Conservation (phyloP, 2,329 filamentous ascomycete species). For the Huntiella omanensis region DNA sequence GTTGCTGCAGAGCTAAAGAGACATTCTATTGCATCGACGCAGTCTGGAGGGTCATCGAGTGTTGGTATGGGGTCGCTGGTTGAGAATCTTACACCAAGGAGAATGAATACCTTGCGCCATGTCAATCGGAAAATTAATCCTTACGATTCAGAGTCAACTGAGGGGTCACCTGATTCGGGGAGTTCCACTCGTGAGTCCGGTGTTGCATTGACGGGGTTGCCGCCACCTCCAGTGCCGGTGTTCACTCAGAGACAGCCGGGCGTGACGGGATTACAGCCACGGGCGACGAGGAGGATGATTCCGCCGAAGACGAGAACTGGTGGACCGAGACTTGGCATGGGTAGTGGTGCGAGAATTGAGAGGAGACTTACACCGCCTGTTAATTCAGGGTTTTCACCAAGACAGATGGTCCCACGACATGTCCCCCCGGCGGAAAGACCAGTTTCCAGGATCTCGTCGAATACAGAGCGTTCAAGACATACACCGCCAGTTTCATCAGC, state of each 20-base stretch:
- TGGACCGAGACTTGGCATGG: too few relatives aligned
- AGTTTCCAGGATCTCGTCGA: neutral
- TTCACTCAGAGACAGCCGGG: too few relatives aligned
- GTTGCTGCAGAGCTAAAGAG: slow-evolving; percentile 3
- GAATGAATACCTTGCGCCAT: slow-evolving; percentile 39
- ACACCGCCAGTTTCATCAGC: neutral
- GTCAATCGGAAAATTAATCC: slow-evolving; percentile 33
- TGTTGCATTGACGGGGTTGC: slow-evolving; percentile 14
- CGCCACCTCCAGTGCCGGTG: too few relatives aligned
- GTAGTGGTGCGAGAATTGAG: too few relatives aligned
- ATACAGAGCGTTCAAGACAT: neutral
- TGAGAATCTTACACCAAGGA: slow-evolving; percentile 20
- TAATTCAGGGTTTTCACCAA: too few relatives aligned
- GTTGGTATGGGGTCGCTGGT: neutral
- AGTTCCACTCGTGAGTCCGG: slow-evolving; percentile 25
- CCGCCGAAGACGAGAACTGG: too few relatives aligned
- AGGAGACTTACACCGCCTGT: too few relatives aligned
- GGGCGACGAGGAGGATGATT: too few relatives aligned
- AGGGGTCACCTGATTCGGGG: slow-evolving; percentile 20
- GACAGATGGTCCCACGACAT: too few relatives aligned
- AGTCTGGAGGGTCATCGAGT: slow-evolving; percentile 2
- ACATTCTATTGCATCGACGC: slow-evolving; percentile 5
- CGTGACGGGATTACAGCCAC: too few relatives aligned
- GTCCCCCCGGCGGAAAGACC: too few relatives aligned
- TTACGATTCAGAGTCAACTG: slow-evolving; percentile 24